phyloP scores from a whole-genome alignment of 345 rosid species.

The Syzygium aqueum region DNA sequence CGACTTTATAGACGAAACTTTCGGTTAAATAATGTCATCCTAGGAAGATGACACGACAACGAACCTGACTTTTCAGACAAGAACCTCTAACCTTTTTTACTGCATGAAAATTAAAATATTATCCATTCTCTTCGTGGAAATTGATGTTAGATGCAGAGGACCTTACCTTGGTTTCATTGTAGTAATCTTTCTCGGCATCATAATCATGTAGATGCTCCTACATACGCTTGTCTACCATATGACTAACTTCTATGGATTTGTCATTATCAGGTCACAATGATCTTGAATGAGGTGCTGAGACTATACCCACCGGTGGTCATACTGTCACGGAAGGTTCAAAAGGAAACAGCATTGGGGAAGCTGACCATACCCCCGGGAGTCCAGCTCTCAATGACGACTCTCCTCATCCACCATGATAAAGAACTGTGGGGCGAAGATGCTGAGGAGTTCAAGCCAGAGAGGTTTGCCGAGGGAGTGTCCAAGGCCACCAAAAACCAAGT shows the following conservation, averaged over 20 bases:
- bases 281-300: constrained; percentile 43
- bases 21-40: no score
- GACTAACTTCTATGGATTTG: neutral
- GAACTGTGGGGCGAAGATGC: constrained; percentile 53
- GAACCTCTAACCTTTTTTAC: neutral
- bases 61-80: no score
- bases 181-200: neutral
- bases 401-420: constrained; percentile 31
- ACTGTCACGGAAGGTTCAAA: constrained; percentile 7
- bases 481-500: constrained; percentile 44
- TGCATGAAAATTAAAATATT: neutral
- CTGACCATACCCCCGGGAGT: constrained; percentile 26
- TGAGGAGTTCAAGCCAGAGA: constrained; percentile 50
- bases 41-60: no score
- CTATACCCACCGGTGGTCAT: constrained; percentile 23
- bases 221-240: neutral
- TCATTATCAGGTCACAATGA: constrained; percentile 26
- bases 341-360: constrained; percentile 29
- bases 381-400: constrained; percentile 8
- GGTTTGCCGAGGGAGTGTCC: constrained; percentile 45
- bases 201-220: neutral
- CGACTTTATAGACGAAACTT: no score
- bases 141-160: neutral
- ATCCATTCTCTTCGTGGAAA: neutral
- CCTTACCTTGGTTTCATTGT: neutral